Percentiles rank a stretch among this genome's conserved stretches.
phyloP scores from a whole-genome alignment of 1,284 basidiomycete species.

The Cryptococcus maquisensis region DNA sequence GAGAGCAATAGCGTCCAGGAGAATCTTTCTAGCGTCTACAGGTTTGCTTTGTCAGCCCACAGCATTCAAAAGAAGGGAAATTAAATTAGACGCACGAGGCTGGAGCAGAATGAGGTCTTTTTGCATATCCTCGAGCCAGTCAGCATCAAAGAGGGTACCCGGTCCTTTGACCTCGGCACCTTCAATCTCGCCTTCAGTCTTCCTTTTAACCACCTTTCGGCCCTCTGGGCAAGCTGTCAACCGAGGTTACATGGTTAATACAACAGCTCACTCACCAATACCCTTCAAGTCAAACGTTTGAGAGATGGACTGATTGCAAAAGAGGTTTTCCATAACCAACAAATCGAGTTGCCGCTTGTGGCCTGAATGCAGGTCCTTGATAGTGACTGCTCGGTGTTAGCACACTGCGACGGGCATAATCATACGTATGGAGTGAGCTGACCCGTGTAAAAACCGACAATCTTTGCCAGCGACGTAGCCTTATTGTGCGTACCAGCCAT shows the following conservation, averaged over 20 bases:
- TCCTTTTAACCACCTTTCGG: slow-evolving; percentile 32
- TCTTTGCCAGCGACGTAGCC: slow-evolving; percentile 66
- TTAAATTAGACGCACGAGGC: slow-evolving; percentile 47
- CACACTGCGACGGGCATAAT: background rate
- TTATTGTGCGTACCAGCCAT: slow-evolving; percentile 63
- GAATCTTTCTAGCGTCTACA: slow-evolving; percentile 60
- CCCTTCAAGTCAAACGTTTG: slow-evolving; percentile 76
- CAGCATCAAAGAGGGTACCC: slow-evolving; percentile 68
- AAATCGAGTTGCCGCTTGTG: slow-evolving; percentile 63
- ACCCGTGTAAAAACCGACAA: slow-evolving; percentile 68
- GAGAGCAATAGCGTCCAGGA: slow-evolving; percentile 62
- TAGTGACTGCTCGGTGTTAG: slow-evolving; percentile 53
- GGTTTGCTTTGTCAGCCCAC: too few relatives aligned
- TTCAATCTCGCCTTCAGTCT: slow-evolving; percentile 1
- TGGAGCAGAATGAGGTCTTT: slow-evolving; percentile 60
- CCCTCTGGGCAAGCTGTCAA: slow-evolving; percentile 25
- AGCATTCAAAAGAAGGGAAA: background rate
- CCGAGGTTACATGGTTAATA: background rate
- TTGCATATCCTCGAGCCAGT: slow-evolving; percentile 74
- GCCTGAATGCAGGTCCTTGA: slow-evolving; percentile 66
- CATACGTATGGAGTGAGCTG: background rate
- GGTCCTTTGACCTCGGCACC: slow-evolving; percentile 5
- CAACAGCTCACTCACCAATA: slow-evolving; percentile 60
- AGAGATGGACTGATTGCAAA: slow-evolving; percentile 61
- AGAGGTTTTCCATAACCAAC: slow-evolving; percentile 75